Evolutionary conservation across 2,329 filamentous ascomycete species (phyloP).

Genomic region (Colletotrichum somersetense): DNA sequence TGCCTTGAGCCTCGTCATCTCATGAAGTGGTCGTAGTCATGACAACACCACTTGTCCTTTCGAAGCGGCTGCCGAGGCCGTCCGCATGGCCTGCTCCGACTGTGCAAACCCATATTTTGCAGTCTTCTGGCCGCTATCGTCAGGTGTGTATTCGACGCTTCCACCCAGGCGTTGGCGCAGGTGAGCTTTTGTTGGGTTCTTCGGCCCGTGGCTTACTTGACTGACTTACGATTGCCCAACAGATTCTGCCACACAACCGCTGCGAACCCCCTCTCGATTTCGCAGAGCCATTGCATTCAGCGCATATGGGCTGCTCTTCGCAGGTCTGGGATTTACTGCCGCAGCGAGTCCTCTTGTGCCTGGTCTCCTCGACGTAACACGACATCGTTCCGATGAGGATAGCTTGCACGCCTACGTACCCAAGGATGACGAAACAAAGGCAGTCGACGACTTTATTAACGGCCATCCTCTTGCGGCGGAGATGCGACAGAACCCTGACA

Average conservation of each 20-base stretch:
- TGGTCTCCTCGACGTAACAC: constrained; percentile 33
- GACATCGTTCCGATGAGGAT: constrained; percentile 71
- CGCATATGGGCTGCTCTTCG: constrained; percentile 55
- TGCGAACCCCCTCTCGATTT: constrained; percentile 19
- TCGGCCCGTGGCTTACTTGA: not conserved
- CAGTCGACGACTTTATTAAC: constrained; percentile 80
- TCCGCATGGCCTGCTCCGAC: not conserved
- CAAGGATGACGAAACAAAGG: constrained; percentile 64
- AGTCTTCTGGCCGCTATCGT: not conserved
- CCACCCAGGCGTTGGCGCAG: constrained; percentile 14
- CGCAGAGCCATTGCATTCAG: constrained; percentile 33
- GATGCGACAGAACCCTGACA: constrained; percentile 75
- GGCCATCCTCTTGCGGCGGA: constrained; percentile 79
- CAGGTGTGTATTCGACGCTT: constrained; percentile 23
- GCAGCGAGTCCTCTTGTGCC: constrained; percentile 65
- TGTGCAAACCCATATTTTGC: not conserved
- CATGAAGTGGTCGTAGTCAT: constrained; percentile 5
- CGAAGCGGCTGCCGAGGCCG: constrained; percentile 6
- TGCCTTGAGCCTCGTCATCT: not conserved
- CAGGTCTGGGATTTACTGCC: constrained; percentile 67
- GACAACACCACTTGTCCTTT: constrained; percentile 12
- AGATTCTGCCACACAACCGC: not conserved
- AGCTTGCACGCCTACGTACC: constrained; percentile 76
- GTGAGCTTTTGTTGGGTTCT: constrained; percentile 8
- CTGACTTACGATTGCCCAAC: not conserved